Evolutionary conservation across 805 yeast species (phyloP).

Genomic region (Brettanomyces nanus): DNA sequence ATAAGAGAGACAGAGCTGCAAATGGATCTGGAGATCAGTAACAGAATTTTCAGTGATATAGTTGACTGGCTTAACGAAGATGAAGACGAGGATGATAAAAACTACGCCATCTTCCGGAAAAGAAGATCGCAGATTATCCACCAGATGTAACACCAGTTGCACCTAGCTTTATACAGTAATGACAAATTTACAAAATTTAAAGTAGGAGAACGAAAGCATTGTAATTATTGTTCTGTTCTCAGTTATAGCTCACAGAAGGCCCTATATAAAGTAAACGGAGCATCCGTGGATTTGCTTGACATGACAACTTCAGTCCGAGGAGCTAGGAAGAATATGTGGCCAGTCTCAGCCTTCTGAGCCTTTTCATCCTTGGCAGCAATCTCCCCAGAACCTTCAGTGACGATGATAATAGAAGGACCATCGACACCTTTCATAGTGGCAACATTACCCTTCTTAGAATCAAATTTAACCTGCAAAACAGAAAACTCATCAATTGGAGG

Average conservation of each 20-base stretch:
- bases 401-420: conserved; percentile 85
- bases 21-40: conserved; percentile 49
- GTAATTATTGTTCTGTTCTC: no score
- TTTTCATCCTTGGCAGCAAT: conserved; percentile 37
- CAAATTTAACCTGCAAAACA: conserved; percentile 75
- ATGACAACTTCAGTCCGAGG: conserved; percentile 65
- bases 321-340: conserved; percentile 78
- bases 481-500: conserved; percentile 98
- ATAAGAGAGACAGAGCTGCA: conserved; percentile 53
- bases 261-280: conserved; percentile 69
- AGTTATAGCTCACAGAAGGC: conserved; percentile 89
- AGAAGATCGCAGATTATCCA: conserved; percentile 3
- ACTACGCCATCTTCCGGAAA: conserved; percentile 5
- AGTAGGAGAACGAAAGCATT: no score
- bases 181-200: no score
- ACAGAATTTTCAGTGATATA: conserved; percentile 53
- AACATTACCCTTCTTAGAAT: conserved; percentile 33
- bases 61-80: conserved; percentile 50
- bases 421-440: conserved; percentile 54
- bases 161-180: no score
- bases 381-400: conserved; percentile 73
- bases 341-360: conserved; percentile 46
- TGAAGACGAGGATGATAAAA: conserved; percentile 33
- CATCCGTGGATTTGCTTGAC: conserved; percentile 36
- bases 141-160: no score